Percentiles rank a stretch among this genome's conserved stretches.
Conservation (phyloP, 2,329 filamentous ascomycete genomes). For the Sphaerulina musiva region DNA sequence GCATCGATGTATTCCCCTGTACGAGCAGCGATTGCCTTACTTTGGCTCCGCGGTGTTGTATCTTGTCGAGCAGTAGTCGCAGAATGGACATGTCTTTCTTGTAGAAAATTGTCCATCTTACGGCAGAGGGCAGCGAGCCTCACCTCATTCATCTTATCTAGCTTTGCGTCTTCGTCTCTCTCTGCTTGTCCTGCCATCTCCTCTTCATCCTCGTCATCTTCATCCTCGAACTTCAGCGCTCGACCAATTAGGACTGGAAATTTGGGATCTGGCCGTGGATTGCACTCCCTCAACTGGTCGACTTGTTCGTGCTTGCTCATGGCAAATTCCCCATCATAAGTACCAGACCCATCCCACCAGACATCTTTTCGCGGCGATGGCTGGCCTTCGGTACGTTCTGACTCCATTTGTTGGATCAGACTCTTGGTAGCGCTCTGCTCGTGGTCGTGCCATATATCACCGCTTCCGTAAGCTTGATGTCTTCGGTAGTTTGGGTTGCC, state of each 20-base stretch:
- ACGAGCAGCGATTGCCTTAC: too few relatives aligned
- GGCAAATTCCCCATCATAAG: slow-evolving; percentile 1
- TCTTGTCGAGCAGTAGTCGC: too few relatives aligned
- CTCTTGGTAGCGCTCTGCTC: neutral
- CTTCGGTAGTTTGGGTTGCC: neutral
- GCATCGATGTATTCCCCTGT: too few relatives aligned
- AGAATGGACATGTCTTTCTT: too few relatives aligned
- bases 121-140: neutral
- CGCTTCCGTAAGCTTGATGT: neutral
- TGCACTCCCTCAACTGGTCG: neutral
- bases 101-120: neutral
- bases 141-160: neutral
- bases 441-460: neutral
- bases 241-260: too few relatives aligned
- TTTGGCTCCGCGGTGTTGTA: too few relatives aligned
- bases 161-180: neutral
- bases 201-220: neutral
- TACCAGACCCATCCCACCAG: slow-evolving; percentile 7
- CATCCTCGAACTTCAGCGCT: neutral
- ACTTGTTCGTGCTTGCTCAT: slow-evolving; percentile 2
- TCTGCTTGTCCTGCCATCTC: neutral
- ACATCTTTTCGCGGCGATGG: neutral
- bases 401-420: neutral
- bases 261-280: neutral
- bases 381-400: neutral